Conservation (phyloP, 163 green algal species). For the Chlamydomonas reinhardtii region DNA sequence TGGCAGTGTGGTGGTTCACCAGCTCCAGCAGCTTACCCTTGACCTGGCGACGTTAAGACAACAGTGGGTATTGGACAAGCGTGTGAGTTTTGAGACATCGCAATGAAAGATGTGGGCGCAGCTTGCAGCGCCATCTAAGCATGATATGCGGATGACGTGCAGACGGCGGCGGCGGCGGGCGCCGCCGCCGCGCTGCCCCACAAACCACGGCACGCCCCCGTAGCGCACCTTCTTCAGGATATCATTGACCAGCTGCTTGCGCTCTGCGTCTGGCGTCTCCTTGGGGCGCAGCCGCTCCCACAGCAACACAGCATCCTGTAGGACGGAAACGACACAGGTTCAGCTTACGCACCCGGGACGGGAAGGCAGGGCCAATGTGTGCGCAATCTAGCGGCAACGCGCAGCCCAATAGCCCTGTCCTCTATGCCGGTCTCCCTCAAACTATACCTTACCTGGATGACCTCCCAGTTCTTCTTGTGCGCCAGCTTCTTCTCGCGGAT, state of each 20-base stretch:
- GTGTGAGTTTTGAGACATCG: no score
- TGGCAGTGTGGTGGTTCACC: conserved; percentile 83
- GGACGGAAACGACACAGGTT: not conserved
- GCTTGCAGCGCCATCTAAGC: not conserved
- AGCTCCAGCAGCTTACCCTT: conserved; percentile 82
- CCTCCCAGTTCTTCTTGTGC: conserved; percentile 76
- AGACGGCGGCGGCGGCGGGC: no score
- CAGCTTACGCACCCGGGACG: no score
- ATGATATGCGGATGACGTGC: no score
- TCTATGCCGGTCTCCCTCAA: no score
- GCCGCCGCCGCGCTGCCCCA: no score
- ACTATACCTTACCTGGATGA: conserved; percentile 64
- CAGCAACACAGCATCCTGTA: conserved; percentile 59
- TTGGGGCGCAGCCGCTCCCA: conserved; percentile 85
- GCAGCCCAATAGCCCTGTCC: no score
- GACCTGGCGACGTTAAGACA: conserved; percentile 48
- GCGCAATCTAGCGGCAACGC: no score
- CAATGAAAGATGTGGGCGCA: not conserved
- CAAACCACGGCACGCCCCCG: no score
- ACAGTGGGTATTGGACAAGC: not conserved
- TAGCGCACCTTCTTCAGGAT: conserved; percentile 72
- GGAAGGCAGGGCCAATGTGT: no score
- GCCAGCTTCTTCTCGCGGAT: conserved; percentile 64
- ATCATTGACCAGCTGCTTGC: conserved; percentile 66
- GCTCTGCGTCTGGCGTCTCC: conserved; percentile 63